Percentiles rank a stretch among this genome's conserved stretches.
These are phyloP conservation scores for Candida nemodendra DNA, from an alignment of 805 yeast species.

Conservation along the genomic window DNA sequence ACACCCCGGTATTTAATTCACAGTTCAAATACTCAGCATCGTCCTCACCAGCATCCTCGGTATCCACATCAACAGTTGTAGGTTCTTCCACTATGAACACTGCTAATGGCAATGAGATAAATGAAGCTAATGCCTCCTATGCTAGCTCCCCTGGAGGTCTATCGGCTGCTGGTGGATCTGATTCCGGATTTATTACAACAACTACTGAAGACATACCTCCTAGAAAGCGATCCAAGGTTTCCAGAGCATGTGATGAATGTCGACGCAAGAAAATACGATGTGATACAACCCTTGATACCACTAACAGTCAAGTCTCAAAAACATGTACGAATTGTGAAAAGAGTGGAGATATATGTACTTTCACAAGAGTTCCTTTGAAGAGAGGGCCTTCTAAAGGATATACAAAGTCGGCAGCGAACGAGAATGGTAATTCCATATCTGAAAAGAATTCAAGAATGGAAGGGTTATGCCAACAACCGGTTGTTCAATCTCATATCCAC, in stretches of 20 bases:
- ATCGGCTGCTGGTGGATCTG: background rate
- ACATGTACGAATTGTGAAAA: slow-evolving; percentile 63
- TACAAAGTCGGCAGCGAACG: slow-evolving; percentile 36
- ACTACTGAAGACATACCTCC: slow-evolving; percentile 22
- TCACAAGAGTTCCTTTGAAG: slow-evolving; percentile 69
- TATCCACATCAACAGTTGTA: slow-evolving; percentile 2
- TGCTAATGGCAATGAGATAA: background rate
- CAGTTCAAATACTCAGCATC: background rate
- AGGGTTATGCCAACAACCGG: slow-evolving; percentile 1
- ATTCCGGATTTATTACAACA: background rate
- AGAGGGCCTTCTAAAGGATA: slow-evolving; percentile 81
- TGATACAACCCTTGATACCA: slow-evolving; percentile 52
- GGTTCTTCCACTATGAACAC: background rate
- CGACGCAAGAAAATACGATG: slow-evolving; percentile 71
- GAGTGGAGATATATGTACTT: slow-evolving; percentile 60
- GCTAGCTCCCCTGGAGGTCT: background rate
- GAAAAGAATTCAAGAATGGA: slow-evolving; percentile 1
- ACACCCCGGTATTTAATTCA: background rate
- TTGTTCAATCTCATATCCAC: slow-evolving; percentile 7
- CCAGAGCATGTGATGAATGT: slow-evolving; percentile 81
- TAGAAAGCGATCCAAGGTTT: slow-evolving; percentile 67
- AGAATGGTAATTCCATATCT: background rate
- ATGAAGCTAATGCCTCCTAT: background rate
- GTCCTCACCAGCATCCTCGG: slow-evolving; percentile 8
- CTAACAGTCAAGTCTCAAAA: slow-evolving; percentile 46